Evolutionary conservation across 129 eudicot species (phyloP), one percentile per base, ranked within the genome.

Genomic region (Sambucus nigra): DNA sequence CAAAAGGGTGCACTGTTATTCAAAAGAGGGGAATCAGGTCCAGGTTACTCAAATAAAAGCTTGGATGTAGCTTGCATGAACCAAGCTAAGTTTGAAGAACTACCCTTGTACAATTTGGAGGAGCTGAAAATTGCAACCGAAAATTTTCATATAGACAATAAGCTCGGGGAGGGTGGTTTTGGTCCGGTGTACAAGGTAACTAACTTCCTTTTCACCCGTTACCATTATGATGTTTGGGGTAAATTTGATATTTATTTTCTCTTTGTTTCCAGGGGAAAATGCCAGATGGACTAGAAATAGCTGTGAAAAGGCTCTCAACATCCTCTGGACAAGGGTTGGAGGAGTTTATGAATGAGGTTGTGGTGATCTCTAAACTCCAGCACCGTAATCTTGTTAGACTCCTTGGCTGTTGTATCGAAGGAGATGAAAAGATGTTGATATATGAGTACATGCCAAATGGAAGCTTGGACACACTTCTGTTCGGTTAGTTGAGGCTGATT

Each of bases 101-200:
- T 69, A n/a, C 80, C 80, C 3, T 10, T 69, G 40, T 68, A 68
- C 23, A 53, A 40, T 32, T 57, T 68, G 17, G 64, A 69, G 47
- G 5, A 32, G 18, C 49, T 74, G 26, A 66, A 19, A 12, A 45
- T 5, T 22, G 75, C 75, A 35, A 74, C 80, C 40, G 32, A 51
- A 17, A 25, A 54, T 5, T 74, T 74, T 50, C 25, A 67, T 7
- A 55, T 29, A 19, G 53, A 25, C 16, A 64, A 75, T 50, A 53
- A 45, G 61, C 69, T 75, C 23, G 80, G 76, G 50, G 59, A 64
- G 47, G 80, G 80, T 46, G 80, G 80, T 38, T 74, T 74, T 61
- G 80, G 80, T 55, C 68, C 75, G 0, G 80, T 74, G 18, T 74
- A 63, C 72, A 74, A 64, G 64, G 80, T 74, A 44, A n/a, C 12